Evolutionary conservation across 73 alveolate species (phyloP).

Genomic region (Symbiodinium natans): DNA sequence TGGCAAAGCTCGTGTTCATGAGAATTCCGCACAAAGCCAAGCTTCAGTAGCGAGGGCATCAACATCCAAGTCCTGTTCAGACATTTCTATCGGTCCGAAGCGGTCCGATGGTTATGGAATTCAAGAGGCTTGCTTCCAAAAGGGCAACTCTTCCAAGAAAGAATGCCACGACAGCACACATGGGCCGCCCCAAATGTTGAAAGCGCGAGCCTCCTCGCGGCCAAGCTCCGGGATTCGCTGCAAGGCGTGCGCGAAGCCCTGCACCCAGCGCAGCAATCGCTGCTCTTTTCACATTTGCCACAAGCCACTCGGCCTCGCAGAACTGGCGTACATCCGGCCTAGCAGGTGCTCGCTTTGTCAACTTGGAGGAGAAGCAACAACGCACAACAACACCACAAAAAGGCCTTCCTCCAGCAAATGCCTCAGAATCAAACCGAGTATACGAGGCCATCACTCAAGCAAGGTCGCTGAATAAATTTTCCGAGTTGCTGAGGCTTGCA

Average conservation of each 20-base stretch:
- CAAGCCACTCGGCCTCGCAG: slow-evolving; percentile 88
- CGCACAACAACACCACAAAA: too few relatives aligned
- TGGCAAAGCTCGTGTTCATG: too few relatives aligned
- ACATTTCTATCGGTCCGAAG: background rate
- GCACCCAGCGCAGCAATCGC: too few relatives aligned
- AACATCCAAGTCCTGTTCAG: slow-evolving; percentile 49
- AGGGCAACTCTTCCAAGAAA: too few relatives aligned
- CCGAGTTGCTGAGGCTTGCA: slow-evolving; percentile 86
- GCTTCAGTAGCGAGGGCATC: slow-evolving; percentile 70
- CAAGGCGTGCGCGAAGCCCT: slow-evolving; percentile 80
- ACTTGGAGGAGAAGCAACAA: background rate
- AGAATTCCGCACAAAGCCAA: too few relatives aligned
- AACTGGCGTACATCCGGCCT: slow-evolving; percentile 91
- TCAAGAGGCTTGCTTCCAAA: background rate
- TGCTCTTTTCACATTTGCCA: too few relatives aligned
- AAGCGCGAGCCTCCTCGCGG: slow-evolving; percentile 48
- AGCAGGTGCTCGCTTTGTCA: background rate
- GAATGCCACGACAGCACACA: background rate
- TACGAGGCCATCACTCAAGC: too few relatives aligned
- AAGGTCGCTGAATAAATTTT: too few relatives aligned
- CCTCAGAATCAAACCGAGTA: background rate
- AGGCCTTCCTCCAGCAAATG: slow-evolving; percentile 64
- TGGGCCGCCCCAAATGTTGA: background rate
- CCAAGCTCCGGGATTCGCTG: slow-evolving; percentile 74
- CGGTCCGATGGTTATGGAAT: too few relatives aligned